phyloP scores from a whole-genome alignment of 1,284 basidiomycete species.

The Agaricales sp. region DNA sequence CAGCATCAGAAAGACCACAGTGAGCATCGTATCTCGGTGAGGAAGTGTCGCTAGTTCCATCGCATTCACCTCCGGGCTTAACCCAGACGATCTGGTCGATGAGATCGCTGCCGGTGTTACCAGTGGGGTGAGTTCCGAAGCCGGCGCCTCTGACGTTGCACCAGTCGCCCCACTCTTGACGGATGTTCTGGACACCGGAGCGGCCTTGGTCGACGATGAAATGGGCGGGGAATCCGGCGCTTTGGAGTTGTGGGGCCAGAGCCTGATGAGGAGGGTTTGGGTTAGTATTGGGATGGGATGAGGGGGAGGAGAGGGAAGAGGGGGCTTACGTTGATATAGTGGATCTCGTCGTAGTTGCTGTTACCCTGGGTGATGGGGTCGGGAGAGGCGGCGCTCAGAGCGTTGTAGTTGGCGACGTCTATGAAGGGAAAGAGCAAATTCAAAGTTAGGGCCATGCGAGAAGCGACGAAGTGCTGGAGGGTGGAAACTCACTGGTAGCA shows the following conservation, averaged over 20 bases:
- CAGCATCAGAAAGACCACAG: conserved; percentile 31
- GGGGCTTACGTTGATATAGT: conserved; percentile 42
- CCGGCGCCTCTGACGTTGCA: conserved; percentile 57
- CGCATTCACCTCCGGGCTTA: conserved; percentile 60
- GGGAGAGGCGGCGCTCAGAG: conserved; percentile 28
- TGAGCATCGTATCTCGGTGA: conserved; percentile 48
- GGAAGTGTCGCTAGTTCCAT: conserved; percentile 51
- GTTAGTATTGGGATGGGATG: background rate
- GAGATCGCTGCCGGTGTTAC: conserved; percentile 39
- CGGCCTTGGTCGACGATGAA: conserved; percentile 61
- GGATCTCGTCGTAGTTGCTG: conserved; percentile 50
- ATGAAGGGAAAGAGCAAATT: background rate
- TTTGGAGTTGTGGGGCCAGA: conserved; percentile 34
- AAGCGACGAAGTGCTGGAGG: background rate
- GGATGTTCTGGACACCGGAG: conserved; percentile 50
- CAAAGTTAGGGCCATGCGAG: too few relatives aligned
- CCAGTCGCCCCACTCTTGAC: conserved; percentile 41
- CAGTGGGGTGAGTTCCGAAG: conserved; percentile 50
- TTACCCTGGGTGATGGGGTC: conserved; percentile 52
- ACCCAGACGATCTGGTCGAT: conserved; percentile 61
- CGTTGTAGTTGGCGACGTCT: conserved; percentile 9
- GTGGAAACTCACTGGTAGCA: conserved; percentile 30
- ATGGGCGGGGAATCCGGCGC: conserved; percentile 42
- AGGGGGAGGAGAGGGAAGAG: background rate
- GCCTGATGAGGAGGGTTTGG: conserved; percentile 21